phyloP scores from a whole-genome alignment of 2,329 filamentous ascomycete genomes.

The Calonectria leucothoes region DNA sequence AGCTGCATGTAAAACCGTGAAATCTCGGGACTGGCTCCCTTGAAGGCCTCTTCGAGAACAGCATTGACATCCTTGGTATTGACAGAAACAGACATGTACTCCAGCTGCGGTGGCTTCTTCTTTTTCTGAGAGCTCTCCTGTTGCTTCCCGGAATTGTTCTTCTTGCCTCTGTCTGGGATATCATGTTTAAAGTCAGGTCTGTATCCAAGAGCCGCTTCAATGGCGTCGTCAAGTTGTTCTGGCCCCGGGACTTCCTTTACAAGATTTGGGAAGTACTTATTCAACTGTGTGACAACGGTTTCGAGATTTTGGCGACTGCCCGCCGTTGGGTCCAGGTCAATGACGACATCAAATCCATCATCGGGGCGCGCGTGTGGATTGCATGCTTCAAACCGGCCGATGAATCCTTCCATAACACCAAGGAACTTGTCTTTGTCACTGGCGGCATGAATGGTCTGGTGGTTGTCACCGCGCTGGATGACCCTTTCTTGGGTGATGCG shows the following conservation, averaged over 20 bases:
- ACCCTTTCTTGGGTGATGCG: conserved; percentile 83
- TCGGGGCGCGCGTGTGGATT: conserved; percentile 78
- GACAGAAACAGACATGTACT: conserved; percentile 68
- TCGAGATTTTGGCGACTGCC: conserved; percentile 91
- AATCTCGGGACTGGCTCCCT: conserved; percentile 57
- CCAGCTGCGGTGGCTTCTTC: conserved; percentile 60
- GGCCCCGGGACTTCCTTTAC: conserved; percentile 77
- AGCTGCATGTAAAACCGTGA: conserved; percentile 78
- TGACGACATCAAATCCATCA: conserved; percentile 82
- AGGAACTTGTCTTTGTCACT: conserved; percentile 80
- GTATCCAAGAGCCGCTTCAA: conserved; percentile 81
- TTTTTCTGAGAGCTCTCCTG: conserved; percentile 42
- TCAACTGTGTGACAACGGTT: conserved; percentile 76
- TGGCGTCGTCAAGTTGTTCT: conserved; percentile 82
- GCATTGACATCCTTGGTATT: conserved; percentile 55
- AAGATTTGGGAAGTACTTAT: conserved; percentile 82
- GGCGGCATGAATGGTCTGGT: conserved; percentile 94
- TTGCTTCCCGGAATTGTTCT: conserved; percentile 45
- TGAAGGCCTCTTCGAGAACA: conserved; percentile 79
- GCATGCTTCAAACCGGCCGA: conserved; percentile 85
- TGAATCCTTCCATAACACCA: conserved; percentile 94
- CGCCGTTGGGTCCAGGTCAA: conserved; percentile 82
- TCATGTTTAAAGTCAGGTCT: conserved; percentile 80
- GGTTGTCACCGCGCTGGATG: conserved; percentile 89
- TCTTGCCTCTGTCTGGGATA: conserved; percentile 69